Base-by-base conservation (phyloP, 179 eudicot genomes). In the Corrigiola litoralis region DNA sequence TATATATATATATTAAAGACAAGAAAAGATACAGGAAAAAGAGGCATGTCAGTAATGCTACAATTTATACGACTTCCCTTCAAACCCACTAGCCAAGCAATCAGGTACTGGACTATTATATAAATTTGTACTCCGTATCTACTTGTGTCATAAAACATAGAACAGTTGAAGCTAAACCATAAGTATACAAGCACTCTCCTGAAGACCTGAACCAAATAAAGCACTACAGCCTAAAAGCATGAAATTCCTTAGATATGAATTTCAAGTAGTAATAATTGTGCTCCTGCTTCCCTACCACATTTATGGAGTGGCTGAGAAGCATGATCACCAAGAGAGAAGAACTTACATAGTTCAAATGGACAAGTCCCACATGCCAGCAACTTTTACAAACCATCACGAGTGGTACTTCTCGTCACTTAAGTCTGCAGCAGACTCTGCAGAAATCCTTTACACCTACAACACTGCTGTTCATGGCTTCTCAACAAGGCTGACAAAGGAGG, bases 261-360 rank as follows among this genome's bases (percentile, higher is more conserved):
- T 65, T 49, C 66, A 69, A 20, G 61, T 65, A 56, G 41, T 79
- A 24, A 32, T 69, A 12, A 29, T 21, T 10, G 23, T 72, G 27
- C 55, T 79, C 68, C 42, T 84, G 46, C 10, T 78, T 46, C 52
- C 72, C 38, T 67, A 67, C 56, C 59, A 47, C 25, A 61, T 58
- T 31, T 72, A 54, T 46, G 78, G 33, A 1, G 48, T 52, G 33
- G 79, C 85, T 34, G 65, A 67, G 40, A 42, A 32, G 38, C 61
- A 50, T 48, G 25, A 20, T 23, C 13, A 18, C 18, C 71, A 58
- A 34, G 57, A 75, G 48, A 76, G 71, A 74, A 71, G 70, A 50
- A 90, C 97, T 28, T 91, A 76, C 76, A 85, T 92, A 31, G 78
- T 92, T 52, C 97, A 92, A 69, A 82, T 89, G 95, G 87, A 81